Percentiles rank a stretch among this genome's conserved stretches.
These are phyloP conservation scores for Cornus controversa DNA, from an alignment of 148 eudicot genomes.

Conservation along the genomic window DNA sequence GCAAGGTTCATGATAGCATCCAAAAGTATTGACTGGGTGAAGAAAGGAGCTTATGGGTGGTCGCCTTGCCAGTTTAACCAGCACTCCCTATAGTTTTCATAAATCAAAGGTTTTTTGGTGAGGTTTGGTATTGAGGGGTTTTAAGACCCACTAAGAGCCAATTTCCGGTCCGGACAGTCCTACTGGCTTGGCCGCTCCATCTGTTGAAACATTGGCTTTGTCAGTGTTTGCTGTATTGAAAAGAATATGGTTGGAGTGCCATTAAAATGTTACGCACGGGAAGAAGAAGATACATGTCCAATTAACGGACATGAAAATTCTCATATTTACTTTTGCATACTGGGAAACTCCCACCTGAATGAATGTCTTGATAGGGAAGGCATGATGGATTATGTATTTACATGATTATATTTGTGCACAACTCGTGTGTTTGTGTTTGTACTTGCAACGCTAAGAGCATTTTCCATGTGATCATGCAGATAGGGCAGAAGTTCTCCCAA, in stretches of 20 bases:
- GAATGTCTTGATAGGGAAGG: background rate
- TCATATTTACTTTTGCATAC: background rate
- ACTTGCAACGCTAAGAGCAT: constrained; percentile 1
- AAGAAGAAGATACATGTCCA: background rate
- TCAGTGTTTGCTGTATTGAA: background rate
- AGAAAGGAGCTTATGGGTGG: too few species aligned
- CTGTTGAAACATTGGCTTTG: background rate
- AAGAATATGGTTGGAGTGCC: background rate
- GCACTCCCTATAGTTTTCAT: too few species aligned
- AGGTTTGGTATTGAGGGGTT: too few species aligned
- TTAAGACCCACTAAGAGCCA: too few species aligned
- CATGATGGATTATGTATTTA: background rate
- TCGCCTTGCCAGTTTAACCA: too few species aligned
- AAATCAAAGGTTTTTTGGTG: too few species aligned
- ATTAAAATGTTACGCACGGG: background rate
- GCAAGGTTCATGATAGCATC: too few species aligned
- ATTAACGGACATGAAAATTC: background rate
- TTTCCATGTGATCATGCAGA: constrained; percentile 38
- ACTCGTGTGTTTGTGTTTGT: background rate
- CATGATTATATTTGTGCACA: background rate
- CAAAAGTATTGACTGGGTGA: too few species aligned
- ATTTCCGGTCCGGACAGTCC: too few species aligned
- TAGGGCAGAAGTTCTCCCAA: constrained; percentile 75
- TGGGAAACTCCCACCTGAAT: background rate
- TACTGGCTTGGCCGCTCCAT: too few species aligned